Evolutionary conservation across 2,329 filamentous ascomycete species (phyloP), one percentile per base, ranked within the genome.

Genomic region (Fusarium compactum): DNA sequence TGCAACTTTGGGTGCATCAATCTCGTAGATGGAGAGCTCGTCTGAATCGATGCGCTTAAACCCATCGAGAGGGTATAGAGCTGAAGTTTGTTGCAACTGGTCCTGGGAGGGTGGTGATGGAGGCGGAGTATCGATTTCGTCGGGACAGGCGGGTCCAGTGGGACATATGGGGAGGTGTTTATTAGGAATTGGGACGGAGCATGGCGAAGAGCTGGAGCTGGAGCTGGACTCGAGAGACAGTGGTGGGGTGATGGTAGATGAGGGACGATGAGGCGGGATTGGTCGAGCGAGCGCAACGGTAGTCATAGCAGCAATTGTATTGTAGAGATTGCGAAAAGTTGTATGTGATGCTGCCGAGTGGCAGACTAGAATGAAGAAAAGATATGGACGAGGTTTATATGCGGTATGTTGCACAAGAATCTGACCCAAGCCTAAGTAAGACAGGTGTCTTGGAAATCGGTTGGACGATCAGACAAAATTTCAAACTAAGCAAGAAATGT

Each of bases 81-180:
- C 83, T 5, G 94, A 97, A 12, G 85, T 86, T 46, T 88, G 88
- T 65, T 87, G 84, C 48, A 86, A 79, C 44, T 82, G 82, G 47
- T 86, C 78, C 56, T 85, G 82, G 61, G 93, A 94, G 9, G 88
- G 85, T 11, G 89, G 89, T 51, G 93, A 94, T 18, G 88, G 85
- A 10, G 89, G 89, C 51, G 90, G 89, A 32, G 90, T 90, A 74
- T 87, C 85, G 50, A 87, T 85, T 63, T 85, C 86, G 74, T 84
- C 84, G 57, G 80, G 81, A 70, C 75, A 76, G 47, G 83, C 88
- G 67, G 93, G 91, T 3, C 94, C 94, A 2, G 94, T 89, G n/a
- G 94, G 92, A 81, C 94, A 97, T 73, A 91, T 84, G n/a, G 95
- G 94, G 25, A 97, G 85, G 80, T 97, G 94, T 80, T 96, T 97